A percentile compares a stretch with the other conserved stretches of the same genome.
These are phyloP conservation scores for Melastoma candidum DNA, from an alignment of 441 rosid species.

Conservation along the genomic window DNA sequence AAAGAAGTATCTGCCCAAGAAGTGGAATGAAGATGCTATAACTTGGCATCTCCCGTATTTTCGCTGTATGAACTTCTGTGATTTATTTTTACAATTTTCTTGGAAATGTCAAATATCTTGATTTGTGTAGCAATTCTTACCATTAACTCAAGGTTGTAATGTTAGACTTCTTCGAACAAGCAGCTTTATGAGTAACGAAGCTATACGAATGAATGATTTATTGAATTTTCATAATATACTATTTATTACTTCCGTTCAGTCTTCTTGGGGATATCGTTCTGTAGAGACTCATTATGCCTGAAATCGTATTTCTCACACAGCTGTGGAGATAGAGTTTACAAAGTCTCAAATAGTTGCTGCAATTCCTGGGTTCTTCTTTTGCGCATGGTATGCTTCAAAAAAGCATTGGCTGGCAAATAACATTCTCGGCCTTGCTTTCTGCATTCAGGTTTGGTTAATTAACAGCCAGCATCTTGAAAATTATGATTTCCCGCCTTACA, in stretches of 20 bases:
- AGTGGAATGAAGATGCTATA: constrained; percentile 75
- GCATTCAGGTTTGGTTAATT: constrained; percentile 67
- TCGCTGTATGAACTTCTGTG: constrained; percentile 41
- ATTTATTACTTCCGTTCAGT: too few species aligned
- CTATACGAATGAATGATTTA: too few species aligned
- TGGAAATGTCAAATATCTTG: too few species aligned
- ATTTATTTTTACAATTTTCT: too few species aligned
- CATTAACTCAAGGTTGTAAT: too few species aligned
- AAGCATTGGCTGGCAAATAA: constrained; percentile 98
- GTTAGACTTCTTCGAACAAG: too few species aligned
- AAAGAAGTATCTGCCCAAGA: constrained; percentile 50
- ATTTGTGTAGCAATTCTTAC: too few species aligned
- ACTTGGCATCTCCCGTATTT: constrained; percentile 71
- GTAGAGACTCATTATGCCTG: constrained; percentile 38
- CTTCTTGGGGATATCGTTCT: constrained; percentile 13
- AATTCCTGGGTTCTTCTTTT: constrained; percentile 89
- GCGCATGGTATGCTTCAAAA: constrained; percentile 91
- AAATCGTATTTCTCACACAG: constrained; percentile 41
- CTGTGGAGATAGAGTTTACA: constrained; percentile 91
- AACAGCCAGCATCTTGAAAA: constrained; percentile 3
- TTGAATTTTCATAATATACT: too few species aligned
- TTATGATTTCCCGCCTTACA: neutral
- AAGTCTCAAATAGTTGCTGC: constrained; percentile 85
- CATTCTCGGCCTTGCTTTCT: constrained; percentile 79
- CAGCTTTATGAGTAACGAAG: too few species aligned